phyloP scores from a whole-genome alignment of 768 basidiomycete species.

The Cyclocybe aegerita region DNA sequence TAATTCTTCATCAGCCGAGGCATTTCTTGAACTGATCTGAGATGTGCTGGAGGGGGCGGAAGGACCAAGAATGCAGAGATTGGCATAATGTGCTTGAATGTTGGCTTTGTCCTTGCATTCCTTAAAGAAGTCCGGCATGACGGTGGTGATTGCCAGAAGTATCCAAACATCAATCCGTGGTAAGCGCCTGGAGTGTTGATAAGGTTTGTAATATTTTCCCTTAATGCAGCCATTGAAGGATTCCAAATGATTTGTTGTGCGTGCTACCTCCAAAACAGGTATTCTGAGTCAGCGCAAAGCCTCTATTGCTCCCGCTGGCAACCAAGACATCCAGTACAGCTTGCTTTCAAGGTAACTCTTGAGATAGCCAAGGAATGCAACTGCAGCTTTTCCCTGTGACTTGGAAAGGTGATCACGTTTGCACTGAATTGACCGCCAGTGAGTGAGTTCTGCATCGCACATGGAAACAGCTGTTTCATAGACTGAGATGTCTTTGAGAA shows the following conservation, averaged over 20 bases:
- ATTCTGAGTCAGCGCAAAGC: slow-evolving; percentile 22
- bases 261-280: slow-evolving; percentile 18
- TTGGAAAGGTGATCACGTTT: slow-evolving; percentile 6
- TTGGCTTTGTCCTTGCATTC: slow-evolving; percentile 1
- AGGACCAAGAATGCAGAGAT: neutral
- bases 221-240: slow-evolving; percentile 33
- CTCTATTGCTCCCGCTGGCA: slow-evolving; percentile 20
- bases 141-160: slow-evolving; percentile 14
- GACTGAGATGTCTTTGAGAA: slow-evolving; percentile 20
- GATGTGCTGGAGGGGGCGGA: neutral
- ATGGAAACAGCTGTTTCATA: slow-evolving; percentile 16
- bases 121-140: slow-evolving; percentile 21
- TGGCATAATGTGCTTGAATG: neutral
- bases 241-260: slow-evolving; percentile 35
- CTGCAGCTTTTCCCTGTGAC: slow-evolving; percentile 15
- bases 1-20: neutral
- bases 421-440: slow-evolving; percentile 13
- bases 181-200: slow-evolving; percentile 19
- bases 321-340: slow-evolving; percentile 29
- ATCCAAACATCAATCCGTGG: slow-evolving; percentile 20
- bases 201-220: slow-evolving; percentile 21
- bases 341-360: slow-evolving; percentile 11
- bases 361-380: slow-evolving; percentile 20
- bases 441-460: slow-evolving; percentile 13
- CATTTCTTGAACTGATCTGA: neutral